phyloP scores from a whole-genome alignment of 257 asterid genomes.

The Prunella vulgaris region DNA sequence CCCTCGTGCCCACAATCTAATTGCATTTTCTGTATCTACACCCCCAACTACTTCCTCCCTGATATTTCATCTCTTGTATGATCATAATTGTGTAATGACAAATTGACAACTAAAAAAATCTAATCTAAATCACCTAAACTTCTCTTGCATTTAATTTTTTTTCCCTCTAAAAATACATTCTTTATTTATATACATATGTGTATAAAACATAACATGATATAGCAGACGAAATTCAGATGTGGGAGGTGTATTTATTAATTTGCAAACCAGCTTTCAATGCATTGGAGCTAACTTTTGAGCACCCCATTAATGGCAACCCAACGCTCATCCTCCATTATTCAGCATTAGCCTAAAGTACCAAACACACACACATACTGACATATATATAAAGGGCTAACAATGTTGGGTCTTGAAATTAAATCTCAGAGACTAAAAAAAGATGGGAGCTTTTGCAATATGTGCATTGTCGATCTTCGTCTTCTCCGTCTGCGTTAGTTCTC shows the following conservation, averaged over 20 bases:
- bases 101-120: constrained; percentile 1
- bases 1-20: constrained; percentile 27
- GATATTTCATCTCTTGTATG: constrained; percentile 1
- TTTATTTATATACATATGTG: no score
- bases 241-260: constrained; percentile 9
- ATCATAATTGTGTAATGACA: constrained; percentile 2
- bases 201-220: no score
- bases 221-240: not conserved
- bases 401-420: not conserved
- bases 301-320: constrained; percentile 50
- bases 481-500: constrained; percentile 32
- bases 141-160: not conserved
- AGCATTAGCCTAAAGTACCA: not conserved
- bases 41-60: constrained; percentile 34
- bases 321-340: constrained; percentile 36
- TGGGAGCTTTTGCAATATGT: constrained; percentile 23
- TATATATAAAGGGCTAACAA: not conserved
- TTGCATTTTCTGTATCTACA: constrained; percentile 15
- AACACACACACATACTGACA: not conserved
- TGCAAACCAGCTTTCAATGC: constrained; percentile 38
- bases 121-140: not conserved
- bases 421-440: not conserved
- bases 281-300: constrained; percentile 34
- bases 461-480: constrained; percentile 27
- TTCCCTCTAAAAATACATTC: not conserved